Conservation (phyloP, 164 flowering plant species). For the Vitis vinifera region DNA sequence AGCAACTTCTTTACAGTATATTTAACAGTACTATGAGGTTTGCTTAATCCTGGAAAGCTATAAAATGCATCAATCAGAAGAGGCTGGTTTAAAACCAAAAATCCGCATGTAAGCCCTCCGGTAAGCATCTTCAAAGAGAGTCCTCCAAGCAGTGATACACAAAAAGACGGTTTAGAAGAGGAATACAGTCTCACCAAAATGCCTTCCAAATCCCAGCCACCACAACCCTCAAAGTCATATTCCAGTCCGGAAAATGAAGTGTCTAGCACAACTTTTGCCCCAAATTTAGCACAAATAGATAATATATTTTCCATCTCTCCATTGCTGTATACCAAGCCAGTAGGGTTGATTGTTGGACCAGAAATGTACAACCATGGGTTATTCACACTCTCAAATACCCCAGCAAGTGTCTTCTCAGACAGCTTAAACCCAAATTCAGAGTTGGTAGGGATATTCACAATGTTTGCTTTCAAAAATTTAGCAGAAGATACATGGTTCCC, state of each 20-base stretch:
- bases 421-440: constrained; percentile 68
- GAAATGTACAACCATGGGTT: constrained; percentile 90
- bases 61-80: constrained; percentile 54
- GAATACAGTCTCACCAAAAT: constrained; percentile 45
- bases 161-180: constrained; percentile 39
- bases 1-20: constrained; percentile 81
- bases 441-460: constrained; percentile 51
- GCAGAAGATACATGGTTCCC: constrained; percentile 83
- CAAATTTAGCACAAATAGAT: constrained; percentile 63
- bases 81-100: constrained; percentile 62
- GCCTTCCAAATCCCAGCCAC: constrained; percentile 64
- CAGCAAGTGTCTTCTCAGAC: constrained; percentile 49
- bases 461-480: constrained; percentile 73
- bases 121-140: constrained; percentile 71
- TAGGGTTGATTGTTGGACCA: constrained; percentile 88
- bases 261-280: constrained; percentile 84
- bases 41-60: constrained; percentile 69
- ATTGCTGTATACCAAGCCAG: constrained; percentile 76
- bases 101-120: constrained; percentile 79
- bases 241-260: constrained; percentile 91
- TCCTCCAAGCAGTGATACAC: constrained; percentile 76
- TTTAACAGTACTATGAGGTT: constrained; percentile 81
- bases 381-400: constrained; percentile 42
- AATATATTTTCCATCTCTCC: constrained; percentile 61
- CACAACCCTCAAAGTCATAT: constrained; percentile 42